Percentiles rank a stretch among this genome's conserved stretches.
Evolutionary conservation across 768 basidiomycete species (phyloP).

Genomic region (Hygrocybe coccinea): DNA sequence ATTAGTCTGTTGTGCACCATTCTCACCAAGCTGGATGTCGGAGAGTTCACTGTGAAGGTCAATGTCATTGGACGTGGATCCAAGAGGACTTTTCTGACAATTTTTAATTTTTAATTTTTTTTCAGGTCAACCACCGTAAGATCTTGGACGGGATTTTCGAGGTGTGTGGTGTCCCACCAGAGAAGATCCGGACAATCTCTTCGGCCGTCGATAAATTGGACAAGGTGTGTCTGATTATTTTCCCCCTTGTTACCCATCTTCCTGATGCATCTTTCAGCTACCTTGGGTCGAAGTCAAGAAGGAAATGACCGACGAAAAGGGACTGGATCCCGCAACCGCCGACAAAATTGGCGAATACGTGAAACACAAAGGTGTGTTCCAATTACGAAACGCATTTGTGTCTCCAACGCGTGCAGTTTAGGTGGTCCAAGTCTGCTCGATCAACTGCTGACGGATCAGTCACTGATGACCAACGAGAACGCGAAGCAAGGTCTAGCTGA

Average conservation of each 20-base stretch:
- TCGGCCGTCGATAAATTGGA: constrained; percentile 98
- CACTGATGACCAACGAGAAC: constrained; percentile 61
- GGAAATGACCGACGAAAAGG: constrained; percentile 97
- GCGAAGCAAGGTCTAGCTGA: constrained; percentile 83
- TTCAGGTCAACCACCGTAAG: constrained; percentile 89
- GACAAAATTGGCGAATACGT: constrained; percentile 98
- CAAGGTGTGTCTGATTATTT: constrained; percentile 56
- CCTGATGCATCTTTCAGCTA: constrained; percentile 39
- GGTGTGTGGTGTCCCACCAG: constrained; percentile 87
- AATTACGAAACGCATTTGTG: background rate
- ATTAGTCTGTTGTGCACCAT: constrained; percentile 79
- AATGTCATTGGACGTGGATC: background rate
- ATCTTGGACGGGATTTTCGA: constrained; percentile 96
- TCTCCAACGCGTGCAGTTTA: constrained; percentile 25
- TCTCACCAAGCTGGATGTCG: constrained; percentile 78
- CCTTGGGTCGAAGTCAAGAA: constrained; percentile 90
- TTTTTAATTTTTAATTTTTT: background rate
- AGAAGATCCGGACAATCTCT: constrained; percentile 88
- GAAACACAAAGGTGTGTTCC: constrained; percentile 76
- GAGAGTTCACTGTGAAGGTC: constrained; percentile 93
- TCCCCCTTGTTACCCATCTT: background rate
- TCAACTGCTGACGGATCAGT: constrained; percentile 56
- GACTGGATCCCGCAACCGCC: constrained; percentile 70
- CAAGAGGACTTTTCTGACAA: too few relatives aligned
- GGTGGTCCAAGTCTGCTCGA: constrained; percentile 77